A percentile compares a stretch with the other conserved stretches of the same genome.
These are phyloP conservation scores for Chrysosporium keratinophilum DNA, from an alignment of 2,329 filamentous ascomycete genomes.

Conservation along the genomic window DNA sequence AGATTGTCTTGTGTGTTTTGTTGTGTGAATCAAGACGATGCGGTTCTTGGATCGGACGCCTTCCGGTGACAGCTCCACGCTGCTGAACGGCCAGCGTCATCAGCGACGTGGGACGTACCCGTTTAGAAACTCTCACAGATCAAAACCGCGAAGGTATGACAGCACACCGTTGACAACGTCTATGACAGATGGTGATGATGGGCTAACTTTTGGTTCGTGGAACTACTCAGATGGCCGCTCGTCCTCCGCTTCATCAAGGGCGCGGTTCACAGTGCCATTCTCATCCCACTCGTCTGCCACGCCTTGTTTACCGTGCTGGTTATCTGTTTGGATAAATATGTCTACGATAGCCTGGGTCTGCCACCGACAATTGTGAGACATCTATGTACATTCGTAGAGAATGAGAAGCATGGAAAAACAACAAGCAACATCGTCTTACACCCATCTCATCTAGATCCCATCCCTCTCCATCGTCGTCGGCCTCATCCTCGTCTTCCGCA, in stretches of 20 bases:
- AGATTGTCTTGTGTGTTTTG: neutral
- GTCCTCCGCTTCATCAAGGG: constrained; percentile 56
- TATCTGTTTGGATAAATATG: constrained; percentile 47
- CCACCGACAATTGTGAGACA: constrained; percentile 46
- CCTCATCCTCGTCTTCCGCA: constrained; percentile 57
- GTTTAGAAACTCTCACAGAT: constrained; percentile 18
- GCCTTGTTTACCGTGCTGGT: constrained; percentile 49
- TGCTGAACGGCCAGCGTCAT: constrained; percentile 8
- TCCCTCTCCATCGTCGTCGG: constrained; percentile 56
- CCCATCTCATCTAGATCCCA: constrained; percentile 38
- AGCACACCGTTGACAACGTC: neutral
- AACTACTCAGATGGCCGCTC: constrained; percentile 46
- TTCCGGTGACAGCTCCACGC: neutral
- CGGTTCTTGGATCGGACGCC: neutral
- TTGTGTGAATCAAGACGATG: neutral
- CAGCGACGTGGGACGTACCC: constrained; percentile 16
- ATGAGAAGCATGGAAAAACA: neutral
- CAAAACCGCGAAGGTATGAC: constrained; percentile 20
- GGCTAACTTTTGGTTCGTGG: neutral
- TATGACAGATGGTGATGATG: neutral
- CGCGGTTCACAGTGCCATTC: constrained; percentile 50
- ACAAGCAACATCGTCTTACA: neutral
- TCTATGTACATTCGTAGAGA: no score
- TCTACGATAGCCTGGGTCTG: constrained; percentile 43
- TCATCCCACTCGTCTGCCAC: constrained; percentile 48